These are phyloP conservation scores for Serendipita sp. DNA, from an alignment of 768 basidiomycete species.

Conservation along the genomic window DNA sequence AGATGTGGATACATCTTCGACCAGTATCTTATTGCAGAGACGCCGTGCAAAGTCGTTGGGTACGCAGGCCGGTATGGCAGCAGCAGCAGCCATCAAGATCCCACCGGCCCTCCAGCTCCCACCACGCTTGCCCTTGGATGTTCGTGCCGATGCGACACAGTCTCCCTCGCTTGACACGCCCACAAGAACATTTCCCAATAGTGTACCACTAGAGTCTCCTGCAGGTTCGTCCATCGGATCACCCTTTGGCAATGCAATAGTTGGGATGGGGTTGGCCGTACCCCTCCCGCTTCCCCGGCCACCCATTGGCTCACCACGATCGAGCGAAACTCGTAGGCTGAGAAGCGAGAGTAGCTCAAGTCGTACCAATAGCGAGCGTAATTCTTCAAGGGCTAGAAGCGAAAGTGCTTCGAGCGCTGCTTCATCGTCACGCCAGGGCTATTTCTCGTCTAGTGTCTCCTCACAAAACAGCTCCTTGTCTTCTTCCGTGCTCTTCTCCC, in stretches of 20 bases:
- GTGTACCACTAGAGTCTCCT: neutral
- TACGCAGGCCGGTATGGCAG: neutral
- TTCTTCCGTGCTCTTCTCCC: neutral
- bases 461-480: neutral
- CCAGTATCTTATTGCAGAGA: neutral
- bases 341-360: neutral
- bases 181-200: neutral
- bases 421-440: neutral
- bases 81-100: neutral
- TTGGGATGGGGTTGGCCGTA: too few species aligned
- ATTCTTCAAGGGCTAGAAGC: neutral
- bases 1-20: neutral
- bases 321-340: neutral
- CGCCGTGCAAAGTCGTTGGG: neutral
- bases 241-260: neutral
- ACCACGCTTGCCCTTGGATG: neutral
- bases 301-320: neutral
- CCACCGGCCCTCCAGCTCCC: neutral
- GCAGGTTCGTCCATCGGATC: neutral
- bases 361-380: neutral
- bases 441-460: neutral
- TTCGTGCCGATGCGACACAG: neutral
- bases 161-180: neutral
- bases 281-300: neutral
- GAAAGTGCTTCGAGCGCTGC: neutral